Evolutionary conservation across 140 eudicot genomes (phyloP), one percentile per base, ranked within the genome.

Genomic region (Bidens hawaiensis): DNA sequence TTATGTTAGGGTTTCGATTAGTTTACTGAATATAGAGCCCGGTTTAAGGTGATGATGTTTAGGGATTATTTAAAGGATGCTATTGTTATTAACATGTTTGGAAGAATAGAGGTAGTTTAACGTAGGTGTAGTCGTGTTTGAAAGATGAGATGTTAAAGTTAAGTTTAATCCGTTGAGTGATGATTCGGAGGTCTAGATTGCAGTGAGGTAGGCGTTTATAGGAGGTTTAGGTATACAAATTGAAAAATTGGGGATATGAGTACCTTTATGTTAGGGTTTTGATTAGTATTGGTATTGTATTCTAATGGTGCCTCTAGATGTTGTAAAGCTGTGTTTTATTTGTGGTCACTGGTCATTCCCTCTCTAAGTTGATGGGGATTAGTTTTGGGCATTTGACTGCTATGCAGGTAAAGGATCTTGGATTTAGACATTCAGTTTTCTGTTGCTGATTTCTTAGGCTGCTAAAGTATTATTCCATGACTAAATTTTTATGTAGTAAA

Each of bases 391-490:
- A n/a, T 27, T 61, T 11, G n/a, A 5, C 5, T 41, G 28, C 24
- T 40, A 23, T 40, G 38, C 40, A 40, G 54, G 24, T 23, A 4
- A 4, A 12, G 19, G 54, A 58, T n/a, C n/a, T n/a, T n/a, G n/a
- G n/a, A n/a, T 58, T 27, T 18, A 18, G 64, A 16, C n/a, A 23
- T 60, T 52, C 22, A 38, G 52, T 38, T 13, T 22, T 40, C 24
- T 40, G 52, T 42, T 60, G 48, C 33, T 59, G 31, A 36, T 59
- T 18, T 59, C n/a, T 45, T 36, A 7, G 63, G 64, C 64, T 58
- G 53, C 53, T 46, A 46, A 3, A 12, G 53, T 3, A 1, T 46
- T 46, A 6, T 46, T 46, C 6, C 18, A 2, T 46, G 53, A 17
- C 53, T 46, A 9, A 31, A 58, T 4, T 17, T 33, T 58, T 17